phyloP scores from a whole-genome alignment of 306 rosid species.

The Crotalaria pallida region DNA sequence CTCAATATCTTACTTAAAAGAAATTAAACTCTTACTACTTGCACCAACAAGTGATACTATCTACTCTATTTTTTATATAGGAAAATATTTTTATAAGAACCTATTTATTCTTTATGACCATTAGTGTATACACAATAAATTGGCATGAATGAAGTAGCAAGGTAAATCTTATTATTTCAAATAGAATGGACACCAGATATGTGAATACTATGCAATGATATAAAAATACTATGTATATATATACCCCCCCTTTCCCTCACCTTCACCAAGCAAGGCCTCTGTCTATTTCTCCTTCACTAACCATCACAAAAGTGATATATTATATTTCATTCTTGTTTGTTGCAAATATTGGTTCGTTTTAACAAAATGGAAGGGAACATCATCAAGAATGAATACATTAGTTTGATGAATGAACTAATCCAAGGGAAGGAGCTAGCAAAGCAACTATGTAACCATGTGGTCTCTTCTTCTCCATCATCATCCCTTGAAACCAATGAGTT shows the following conservation, averaged over 20 bases:
- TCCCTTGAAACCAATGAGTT: constrained; percentile 32
- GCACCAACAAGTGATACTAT: too few species aligned
- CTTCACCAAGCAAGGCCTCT: constrained; percentile 13
- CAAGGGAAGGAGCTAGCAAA: constrained; percentile 64
- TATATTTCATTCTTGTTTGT: not conserved
- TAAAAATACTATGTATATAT: not conserved
- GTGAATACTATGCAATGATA: too few species aligned
- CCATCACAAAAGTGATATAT: not conserved
- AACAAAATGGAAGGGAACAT: constrained; percentile 29
- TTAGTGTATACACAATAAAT: too few species aligned
- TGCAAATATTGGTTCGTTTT: not conserved
- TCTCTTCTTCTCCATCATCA: constrained; percentile 37
- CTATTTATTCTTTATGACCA: too few species aligned
- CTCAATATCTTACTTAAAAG: too few species aligned
- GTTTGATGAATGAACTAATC: constrained; percentile 41
- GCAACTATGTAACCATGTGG: constrained; percentile 35
- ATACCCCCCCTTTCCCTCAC: constrained; percentile 19
- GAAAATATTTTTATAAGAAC: too few species aligned
- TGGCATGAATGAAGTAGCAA: too few species aligned
- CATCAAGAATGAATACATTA: constrained; percentile 27
- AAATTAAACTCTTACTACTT: too few species aligned
- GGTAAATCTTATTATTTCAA: too few species aligned
- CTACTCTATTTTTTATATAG: too few species aligned
- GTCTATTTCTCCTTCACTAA: not conserved
- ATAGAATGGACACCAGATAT: too few species aligned